These are phyloP conservation scores for Ceratocystis eucalypticola DNA, from an alignment of 2,329 filamentous ascomycete genomes.

Conservation along the genomic window DNA sequence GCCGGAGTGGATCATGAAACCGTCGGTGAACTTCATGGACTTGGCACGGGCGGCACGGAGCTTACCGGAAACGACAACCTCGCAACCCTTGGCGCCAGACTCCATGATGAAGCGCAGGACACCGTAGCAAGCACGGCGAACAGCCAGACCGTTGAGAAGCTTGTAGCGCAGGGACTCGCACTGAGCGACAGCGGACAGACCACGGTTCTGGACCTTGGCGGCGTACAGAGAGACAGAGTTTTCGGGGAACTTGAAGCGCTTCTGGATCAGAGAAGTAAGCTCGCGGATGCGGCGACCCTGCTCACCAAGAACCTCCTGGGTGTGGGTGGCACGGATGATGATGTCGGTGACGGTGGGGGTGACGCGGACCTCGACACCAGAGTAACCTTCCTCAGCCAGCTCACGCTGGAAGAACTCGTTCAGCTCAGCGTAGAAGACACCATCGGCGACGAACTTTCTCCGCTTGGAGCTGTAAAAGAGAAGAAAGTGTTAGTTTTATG, in stretches of 20 bases:
- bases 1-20: slow-evolving; percentile 99
- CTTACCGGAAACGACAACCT: slow-evolving; percentile 99
- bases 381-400: slow-evolving; percentile 99
- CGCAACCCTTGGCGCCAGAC: slow-evolving; percentile 97
- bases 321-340: slow-evolving; percentile 99
- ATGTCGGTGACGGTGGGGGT: slow-evolving; percentile 99
- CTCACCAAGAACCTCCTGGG: slow-evolving; percentile 99
- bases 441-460: slow-evolving; percentile 92
- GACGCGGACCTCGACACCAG: slow-evolving; percentile 98
- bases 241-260: slow-evolving; percentile 99
- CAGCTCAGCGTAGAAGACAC: slow-evolving; percentile 99
- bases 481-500: slow-evolving; percentile 17
- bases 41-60: slow-evolving; percentile 97
- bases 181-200: slow-evolving; percentile 98
- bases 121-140: slow-evolving; percentile 98
- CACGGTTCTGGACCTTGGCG: slow-evolving; percentile 99
- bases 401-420: slow-evolving; percentile 99
- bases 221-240: slow-evolving; percentile 99
- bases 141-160: slow-evolving; percentile 97
- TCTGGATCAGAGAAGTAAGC: slow-evolving; percentile 99
- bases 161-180: slow-evolving; percentile 99
- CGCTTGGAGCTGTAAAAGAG: slow-evolving; percentile 57
- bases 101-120: slow-evolving; percentile 99
- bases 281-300: slow-evolving; percentile 99
- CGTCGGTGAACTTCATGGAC: slow-evolving; percentile 99